Evolutionary conservation across 2,329 filamentous ascomycete species (phyloP).

Genomic region (Fusarium sp.): DNA sequence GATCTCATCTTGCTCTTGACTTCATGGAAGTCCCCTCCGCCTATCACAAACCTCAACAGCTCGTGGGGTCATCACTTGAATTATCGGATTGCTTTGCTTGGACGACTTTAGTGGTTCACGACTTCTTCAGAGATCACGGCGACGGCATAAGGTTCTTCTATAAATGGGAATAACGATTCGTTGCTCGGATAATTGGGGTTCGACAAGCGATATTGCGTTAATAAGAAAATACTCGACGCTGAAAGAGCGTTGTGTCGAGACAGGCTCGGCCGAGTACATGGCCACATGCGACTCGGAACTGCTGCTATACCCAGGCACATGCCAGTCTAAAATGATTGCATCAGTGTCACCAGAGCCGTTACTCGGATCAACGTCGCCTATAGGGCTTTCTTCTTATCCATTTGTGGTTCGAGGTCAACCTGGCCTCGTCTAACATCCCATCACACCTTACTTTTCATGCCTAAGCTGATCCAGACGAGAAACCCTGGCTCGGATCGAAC

Average conservation of each 20-base stretch:
- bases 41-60: constrained; percentile 28
- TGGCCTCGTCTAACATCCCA: constrained; percentile 3
- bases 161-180: constrained; percentile 2
- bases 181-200: neutral
- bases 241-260: neutral
- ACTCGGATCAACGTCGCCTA: constrained; percentile 35
- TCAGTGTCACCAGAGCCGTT: constrained; percentile 20
- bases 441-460: neutral
- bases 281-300: neutral
- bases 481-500: constrained; percentile 19
- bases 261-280: neutral
- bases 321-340: constrained; percentile 19
- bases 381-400: constrained; percentile 16
- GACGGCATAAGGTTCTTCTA: neutral
- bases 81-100: neutral
- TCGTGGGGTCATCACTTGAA: constrained; percentile 29
- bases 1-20: constrained; percentile 21
- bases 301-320: constrained; percentile 2
- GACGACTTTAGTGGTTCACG: neutral
- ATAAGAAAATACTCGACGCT: neutral
- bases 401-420: constrained; percentile 10
- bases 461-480: constrained; percentile 6
- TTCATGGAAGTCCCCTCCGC: constrained; percentile 15
- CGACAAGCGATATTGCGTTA: neutral
- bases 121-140: neutral